Evolutionary conservation across 2,329 filamentous ascomycete species (phyloP).

Genomic region (Calonectria pauciramosa): DNA sequence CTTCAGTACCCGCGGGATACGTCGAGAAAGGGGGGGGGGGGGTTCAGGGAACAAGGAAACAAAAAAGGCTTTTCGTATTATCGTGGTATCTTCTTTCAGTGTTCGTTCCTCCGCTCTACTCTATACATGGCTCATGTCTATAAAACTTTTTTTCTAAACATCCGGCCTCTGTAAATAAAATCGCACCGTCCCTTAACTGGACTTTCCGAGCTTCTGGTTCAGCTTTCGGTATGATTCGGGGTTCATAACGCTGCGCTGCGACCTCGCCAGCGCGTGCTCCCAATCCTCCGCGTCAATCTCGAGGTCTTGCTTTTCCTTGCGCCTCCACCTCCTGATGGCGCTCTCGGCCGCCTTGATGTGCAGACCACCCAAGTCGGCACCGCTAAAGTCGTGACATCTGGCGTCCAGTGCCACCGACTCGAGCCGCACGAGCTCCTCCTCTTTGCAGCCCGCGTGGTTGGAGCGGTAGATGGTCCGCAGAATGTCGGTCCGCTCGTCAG

Average conservation of each 20-base stretch:
- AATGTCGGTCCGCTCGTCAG: slow-evolving; percentile 87
- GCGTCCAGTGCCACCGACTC: slow-evolving; percentile 74
- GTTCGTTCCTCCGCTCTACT: not conserved
- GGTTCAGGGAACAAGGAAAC: not conserved
- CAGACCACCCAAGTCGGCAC: slow-evolving; percentile 69
- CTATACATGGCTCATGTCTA: not conserved
- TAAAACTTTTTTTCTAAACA: not conserved
- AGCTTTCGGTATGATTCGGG: slow-evolving; percentile 59
- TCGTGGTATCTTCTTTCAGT: not conserved
- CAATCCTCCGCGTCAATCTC: slow-evolving; percentile 60
- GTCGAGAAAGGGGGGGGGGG: not conserved
- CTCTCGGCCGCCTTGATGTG: slow-evolving; percentile 65
- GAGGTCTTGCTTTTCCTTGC: slow-evolving; percentile 40
- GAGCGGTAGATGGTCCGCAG: slow-evolving; percentile 75
- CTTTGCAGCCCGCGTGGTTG: slow-evolving; percentile 46
- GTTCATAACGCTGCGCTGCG: slow-evolving; percentile 64
- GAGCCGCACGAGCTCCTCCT: slow-evolving; percentile 68
- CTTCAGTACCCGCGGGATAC: not conserved
- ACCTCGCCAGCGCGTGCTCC: slow-evolving; percentile 64
- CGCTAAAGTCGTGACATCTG: slow-evolving; percentile 83
- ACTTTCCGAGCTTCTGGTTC: slow-evolving; percentile 32
- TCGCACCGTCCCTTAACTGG: slow-evolving; percentile 2
- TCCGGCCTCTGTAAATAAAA: not conserved
- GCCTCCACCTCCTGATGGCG: slow-evolving; percentile 58
- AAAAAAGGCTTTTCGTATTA: not conserved